These are phyloP conservation scores for Exophiala spinifera DNA, from an alignment of 2,329 filamentous ascomycete species.

Conservation along the genomic window DNA sequence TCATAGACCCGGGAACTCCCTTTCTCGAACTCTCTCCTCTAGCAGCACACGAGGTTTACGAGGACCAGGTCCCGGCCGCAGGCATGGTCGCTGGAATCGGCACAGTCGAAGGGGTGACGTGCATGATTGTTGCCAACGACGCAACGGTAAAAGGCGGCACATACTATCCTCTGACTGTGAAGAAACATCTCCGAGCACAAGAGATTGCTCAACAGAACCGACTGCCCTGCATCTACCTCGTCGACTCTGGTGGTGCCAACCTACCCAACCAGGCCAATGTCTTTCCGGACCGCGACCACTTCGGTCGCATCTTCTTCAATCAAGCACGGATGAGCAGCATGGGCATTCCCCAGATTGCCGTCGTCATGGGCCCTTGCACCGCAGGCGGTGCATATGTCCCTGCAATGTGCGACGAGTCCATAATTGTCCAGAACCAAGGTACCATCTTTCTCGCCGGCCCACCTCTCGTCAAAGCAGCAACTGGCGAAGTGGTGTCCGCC, in stretches of 20 bases:
- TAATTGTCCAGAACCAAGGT: conserved; percentile 94
- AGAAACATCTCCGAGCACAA: conserved; percentile 93
- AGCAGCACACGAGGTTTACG: conserved; percentile 82
- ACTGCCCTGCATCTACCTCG: conserved; percentile 84
- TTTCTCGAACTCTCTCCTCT: conserved; percentile 94
- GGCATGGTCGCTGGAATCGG: conserved; percentile 93
- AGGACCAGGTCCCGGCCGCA: conserved; percentile 81
- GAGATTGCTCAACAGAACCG: conserved; percentile 85
- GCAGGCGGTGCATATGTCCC: conserved; percentile 94
- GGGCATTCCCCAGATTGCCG: conserved; percentile 87
- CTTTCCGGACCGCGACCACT: conserved; percentile 92
- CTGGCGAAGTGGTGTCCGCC: conserved; percentile 83
- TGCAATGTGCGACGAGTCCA: conserved; percentile 95
- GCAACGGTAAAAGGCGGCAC: conserved; percentile 96
- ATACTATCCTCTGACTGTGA: conserved; percentile 95
- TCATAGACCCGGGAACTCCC: conserved; percentile 83
- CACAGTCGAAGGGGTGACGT: conserved; percentile 83
- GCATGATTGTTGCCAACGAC: conserved; percentile 92
- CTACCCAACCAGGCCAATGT: conserved; percentile 93
- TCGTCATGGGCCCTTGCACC: conserved; percentile 97
- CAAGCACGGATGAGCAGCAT: conserved; percentile 87
- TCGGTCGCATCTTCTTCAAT: conserved; percentile 97
- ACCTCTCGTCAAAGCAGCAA: conserved; percentile 91
- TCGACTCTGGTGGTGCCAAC: conserved; percentile 93
- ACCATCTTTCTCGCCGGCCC: conserved; percentile 96